These are phyloP conservation scores for Bretziella fagacearum DNA, from an alignment of 2,329 filamentous ascomycete genomes.

Conservation along the genomic window DNA sequence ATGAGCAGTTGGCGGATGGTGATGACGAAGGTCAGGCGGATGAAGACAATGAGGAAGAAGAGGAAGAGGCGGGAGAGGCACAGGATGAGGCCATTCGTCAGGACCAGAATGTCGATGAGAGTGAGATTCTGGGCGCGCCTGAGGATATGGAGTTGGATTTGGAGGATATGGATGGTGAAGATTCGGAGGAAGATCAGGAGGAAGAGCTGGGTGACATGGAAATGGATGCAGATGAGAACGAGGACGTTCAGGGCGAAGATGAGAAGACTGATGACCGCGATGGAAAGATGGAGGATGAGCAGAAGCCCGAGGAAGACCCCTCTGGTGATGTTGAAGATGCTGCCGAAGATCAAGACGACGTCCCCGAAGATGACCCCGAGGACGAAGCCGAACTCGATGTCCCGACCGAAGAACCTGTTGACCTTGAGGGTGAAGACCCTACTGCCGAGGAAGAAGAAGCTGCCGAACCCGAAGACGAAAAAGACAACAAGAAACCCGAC, in stretches of 20 bases:
- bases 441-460: conserved; percentile 35
- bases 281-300: conserved; percentile 45
- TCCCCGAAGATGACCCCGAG: conserved; percentile 20
- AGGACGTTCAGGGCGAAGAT: conserved; percentile 26
- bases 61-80: conserved; percentile 33
- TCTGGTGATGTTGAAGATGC: conserved; percentile 33
- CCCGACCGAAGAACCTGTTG: conserved; percentile 16
- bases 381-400: conserved; percentile 14
- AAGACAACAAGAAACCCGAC: conserved; percentile 21
- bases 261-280: conserved; percentile 19
- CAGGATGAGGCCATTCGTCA: conserved; percentile 42
- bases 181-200: conserved; percentile 26
- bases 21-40: conserved; percentile 19
- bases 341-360: conserved; percentile 18
- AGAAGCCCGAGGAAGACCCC: conserved; percentile 34
- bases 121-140: conserved; percentile 66
- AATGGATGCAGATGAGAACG: conserved; percentile 21
- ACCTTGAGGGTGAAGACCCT: conserved; percentile 23
- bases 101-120: conserved; percentile 63
- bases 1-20: conserved; percentile 30
- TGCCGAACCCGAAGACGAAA: conserved; percentile 24
- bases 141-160: conserved; percentile 79
- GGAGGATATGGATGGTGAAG: conserved; percentile 45
- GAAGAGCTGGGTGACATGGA: conserved; percentile 44
- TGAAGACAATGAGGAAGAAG: conserved; percentile 22